These are phyloP conservation scores for Gentiana dahurica DNA, from an alignment of 257 asterid species.

Conservation along the genomic window DNA sequence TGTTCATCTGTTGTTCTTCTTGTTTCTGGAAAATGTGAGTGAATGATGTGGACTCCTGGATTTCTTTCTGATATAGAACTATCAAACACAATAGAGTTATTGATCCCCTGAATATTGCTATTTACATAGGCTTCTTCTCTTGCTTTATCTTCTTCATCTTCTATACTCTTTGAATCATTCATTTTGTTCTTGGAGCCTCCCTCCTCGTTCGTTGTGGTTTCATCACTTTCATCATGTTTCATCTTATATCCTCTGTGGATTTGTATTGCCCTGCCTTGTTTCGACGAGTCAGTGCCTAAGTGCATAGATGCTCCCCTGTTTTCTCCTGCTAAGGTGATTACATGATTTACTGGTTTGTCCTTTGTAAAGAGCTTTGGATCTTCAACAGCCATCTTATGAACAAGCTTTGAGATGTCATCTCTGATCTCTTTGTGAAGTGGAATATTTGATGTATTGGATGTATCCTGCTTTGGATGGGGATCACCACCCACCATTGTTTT, in stretches of 20 bases:
- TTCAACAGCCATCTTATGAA: constrained; percentile 24
- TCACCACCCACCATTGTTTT: constrained; percentile 9
- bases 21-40: constrained; percentile 16
- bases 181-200: constrained; percentile 18
- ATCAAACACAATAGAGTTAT: constrained; percentile 63
- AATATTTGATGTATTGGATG: constrained; percentile 23
- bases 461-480: constrained; percentile 13
- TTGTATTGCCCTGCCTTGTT: constrained; percentile 31
- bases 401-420: constrained; percentile 29
- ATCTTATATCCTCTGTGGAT: constrained; percentile 67
- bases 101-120: constrained; percentile 70
- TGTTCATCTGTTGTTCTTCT: constrained; percentile 13
- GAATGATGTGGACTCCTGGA: constrained; percentile 63
- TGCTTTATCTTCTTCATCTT: constrained; percentile 22
- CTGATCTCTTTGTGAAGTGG: constrained; percentile 29
- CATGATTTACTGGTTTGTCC: constrained; percentile 32
- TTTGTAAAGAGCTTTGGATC: constrained; percentile 19
- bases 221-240: constrained; percentile 30
- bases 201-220: constrained; percentile 45
- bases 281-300: constrained; percentile 41
- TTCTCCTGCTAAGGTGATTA: constrained; percentile 86
- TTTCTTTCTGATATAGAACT: constrained; percentile 43
- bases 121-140: constrained; percentile 39
- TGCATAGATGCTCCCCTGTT: constrained; percentile 88
- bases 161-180: constrained; percentile 14